Conservation (phyloP, 345 rosid species). For the Corchorus capsularis region DNA sequence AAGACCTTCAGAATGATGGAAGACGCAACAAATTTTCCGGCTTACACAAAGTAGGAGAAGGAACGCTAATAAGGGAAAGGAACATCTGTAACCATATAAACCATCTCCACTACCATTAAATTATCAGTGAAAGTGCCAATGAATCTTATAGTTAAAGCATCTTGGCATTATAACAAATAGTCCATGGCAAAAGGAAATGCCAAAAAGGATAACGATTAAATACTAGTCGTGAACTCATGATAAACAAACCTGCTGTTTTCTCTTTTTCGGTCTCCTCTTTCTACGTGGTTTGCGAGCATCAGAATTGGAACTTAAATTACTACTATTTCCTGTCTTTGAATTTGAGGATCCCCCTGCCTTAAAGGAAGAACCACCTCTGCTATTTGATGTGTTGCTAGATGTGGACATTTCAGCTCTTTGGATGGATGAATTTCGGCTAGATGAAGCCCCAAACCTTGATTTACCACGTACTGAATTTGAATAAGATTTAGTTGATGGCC, state of each 20-base stretch:
- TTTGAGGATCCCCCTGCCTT: constrained; percentile 47
- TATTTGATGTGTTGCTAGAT: constrained; percentile 58
- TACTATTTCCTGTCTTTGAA: constrained; percentile 70
- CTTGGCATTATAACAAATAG: background rate
- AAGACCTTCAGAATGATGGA: background rate
- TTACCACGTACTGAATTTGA: constrained; percentile 36
- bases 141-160: background rate
- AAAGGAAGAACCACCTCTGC: constrained; percentile 58
- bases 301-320: constrained; percentile 90
- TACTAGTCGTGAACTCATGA: no score
- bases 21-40: background rate
- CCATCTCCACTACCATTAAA: background rate
- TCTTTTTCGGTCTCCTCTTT: constrained; percentile 96
- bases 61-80: background rate
- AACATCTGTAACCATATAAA: background rate
- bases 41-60: background rate
- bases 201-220: background rate
- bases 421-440: constrained; percentile 50
- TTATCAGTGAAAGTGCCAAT: background rate
- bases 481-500: constrained; percentile 52
- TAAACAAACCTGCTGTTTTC: constrained; percentile 54
- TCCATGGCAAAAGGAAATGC: background rate
- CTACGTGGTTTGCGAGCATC: constrained; percentile 92
- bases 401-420: constrained; percentile 60
- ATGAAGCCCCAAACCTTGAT: constrained; percentile 71